Percentiles rank a stretch among this genome's conserved stretches.
These are phyloP conservation scores for Saccharomycopsis babjevae DNA, from an alignment of 805 yeast species.

Conservation along the genomic window DNA sequence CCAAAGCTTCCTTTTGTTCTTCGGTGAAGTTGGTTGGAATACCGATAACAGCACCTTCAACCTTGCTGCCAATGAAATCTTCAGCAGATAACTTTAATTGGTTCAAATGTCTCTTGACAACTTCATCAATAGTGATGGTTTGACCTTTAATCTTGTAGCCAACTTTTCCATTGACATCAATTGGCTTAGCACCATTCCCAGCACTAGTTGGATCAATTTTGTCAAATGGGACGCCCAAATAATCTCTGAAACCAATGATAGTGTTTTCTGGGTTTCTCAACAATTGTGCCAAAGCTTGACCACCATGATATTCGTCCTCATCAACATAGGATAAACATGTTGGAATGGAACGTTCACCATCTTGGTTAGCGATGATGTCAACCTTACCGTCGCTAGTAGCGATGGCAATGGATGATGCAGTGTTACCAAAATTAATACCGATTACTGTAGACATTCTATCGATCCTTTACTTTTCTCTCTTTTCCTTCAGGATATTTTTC, in stretches of 20 bases:
- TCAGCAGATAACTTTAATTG: slow-evolving; percentile 82
- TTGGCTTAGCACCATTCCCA: slow-evolving; percentile 56
- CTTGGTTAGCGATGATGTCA: slow-evolving; percentile 97
- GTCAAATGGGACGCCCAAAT: slow-evolving; percentile 63
- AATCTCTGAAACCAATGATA: slow-evolving; percentile 86
- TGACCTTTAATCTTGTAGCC: slow-evolving; percentile 57
- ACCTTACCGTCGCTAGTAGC: slow-evolving; percentile 79
- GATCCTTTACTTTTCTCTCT: neutral
- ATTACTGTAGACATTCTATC: slow-evolving; percentile 45
- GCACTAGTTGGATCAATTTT: slow-evolving; percentile 60
- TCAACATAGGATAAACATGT: slow-evolving; percentile 88
- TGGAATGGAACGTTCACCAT: slow-evolving; percentile 96
- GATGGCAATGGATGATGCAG: slow-evolving; percentile 88
- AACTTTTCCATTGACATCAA: slow-evolving; percentile 53
- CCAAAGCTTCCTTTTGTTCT: slow-evolving; percentile 56
- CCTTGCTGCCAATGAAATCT: slow-evolving; percentile 75
- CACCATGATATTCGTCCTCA: slow-evolving; percentile 93
- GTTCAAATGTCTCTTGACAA: slow-evolving; percentile 71
- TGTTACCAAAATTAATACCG: slow-evolving; percentile 95
- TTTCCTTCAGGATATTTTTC: neutral
- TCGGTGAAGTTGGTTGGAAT: slow-evolving; percentile 84
- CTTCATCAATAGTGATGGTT: slow-evolving; percentile 62
- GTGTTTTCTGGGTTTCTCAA: slow-evolving; percentile 85
- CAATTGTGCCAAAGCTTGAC: slow-evolving; percentile 88
- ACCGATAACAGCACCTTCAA: slow-evolving; percentile 78